A percentile compares a stretch with the other conserved stretches of the same genome.
These are phyloP conservation scores for Stenocarpella maydis DNA, from an alignment of 2,329 filamentous ascomycete species.

Conservation along the genomic window DNA sequence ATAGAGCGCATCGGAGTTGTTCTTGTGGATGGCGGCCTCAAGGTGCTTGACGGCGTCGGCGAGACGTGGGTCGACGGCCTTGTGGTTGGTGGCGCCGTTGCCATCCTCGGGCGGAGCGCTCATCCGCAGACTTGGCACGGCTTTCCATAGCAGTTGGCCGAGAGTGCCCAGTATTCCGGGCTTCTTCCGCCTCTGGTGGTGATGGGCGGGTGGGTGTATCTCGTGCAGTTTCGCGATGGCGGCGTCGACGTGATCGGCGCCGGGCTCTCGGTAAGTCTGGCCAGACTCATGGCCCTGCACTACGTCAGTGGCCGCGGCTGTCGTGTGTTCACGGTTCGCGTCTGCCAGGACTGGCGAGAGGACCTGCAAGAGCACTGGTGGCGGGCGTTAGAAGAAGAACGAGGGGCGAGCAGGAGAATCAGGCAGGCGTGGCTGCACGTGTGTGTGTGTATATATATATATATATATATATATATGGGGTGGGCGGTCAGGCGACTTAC, in stretches of 20 bases:
- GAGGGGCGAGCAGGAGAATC: neutral
- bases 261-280: conserved; percentile 43
- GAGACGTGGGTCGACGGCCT: conserved; percentile 52
- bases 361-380: conserved; percentile 57
- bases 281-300: conserved; percentile 31
- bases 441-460: too few relatives aligned
- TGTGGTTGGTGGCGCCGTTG: conserved; percentile 40
- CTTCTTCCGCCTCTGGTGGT: conserved; percentile 54
- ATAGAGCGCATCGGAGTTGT: conserved; percentile 85
- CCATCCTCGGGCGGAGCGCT: conserved; percentile 53
- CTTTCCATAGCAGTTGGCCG: conserved; percentile 55
- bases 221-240: conserved; percentile 60
- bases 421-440: neutral
- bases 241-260: conserved; percentile 61
- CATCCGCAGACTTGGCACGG: conserved; percentile 59
- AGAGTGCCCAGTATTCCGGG: conserved; percentile 53
- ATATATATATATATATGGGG: too few relatives aligned
- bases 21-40: conserved; percentile 59
- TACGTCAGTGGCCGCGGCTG: conserved; percentile 31
- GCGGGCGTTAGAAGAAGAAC: neutral
- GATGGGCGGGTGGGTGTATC: conserved; percentile 52
- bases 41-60: conserved; percentile 61
- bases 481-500: conserved; percentile 45
- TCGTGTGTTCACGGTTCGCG: conserved; percentile 45
- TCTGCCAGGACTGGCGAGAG: conserved; percentile 48